Conservation (phyloP, 2,329 filamentous ascomycete species). For the Bipolaris zeicola region DNA sequence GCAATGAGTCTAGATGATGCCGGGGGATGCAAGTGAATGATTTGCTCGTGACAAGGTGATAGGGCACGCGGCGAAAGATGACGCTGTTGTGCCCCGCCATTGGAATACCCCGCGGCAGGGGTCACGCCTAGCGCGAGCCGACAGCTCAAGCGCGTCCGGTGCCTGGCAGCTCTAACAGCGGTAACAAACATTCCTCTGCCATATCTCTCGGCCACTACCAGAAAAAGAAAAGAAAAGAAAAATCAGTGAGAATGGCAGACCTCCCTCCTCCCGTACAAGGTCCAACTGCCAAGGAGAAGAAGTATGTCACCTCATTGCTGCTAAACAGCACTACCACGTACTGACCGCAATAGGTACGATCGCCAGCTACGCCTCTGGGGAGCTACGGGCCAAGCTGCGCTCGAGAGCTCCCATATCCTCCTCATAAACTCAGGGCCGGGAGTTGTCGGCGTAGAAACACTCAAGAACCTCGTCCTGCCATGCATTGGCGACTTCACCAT, state of each 20-base stretch:
- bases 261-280: constrained; percentile 50
- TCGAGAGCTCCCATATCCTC: constrained; percentile 91
- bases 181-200: constrained; percentile 4
- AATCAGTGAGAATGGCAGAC: constrained; percentile 35
- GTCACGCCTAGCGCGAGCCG: constrained; percentile 16
- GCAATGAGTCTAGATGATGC: neutral
- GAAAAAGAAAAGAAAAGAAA: neutral
- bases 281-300: constrained; percentile 57
- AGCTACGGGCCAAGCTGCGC: constrained; percentile 83
- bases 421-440: constrained; percentile 87
- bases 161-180: constrained; percentile 1
- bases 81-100: constrained; percentile 13
- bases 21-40: constrained; percentile 3
- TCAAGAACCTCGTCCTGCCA: constrained; percentile 97
- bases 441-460: constrained; percentile 83
- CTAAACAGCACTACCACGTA: neutral
- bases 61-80: constrained; percentile 5
- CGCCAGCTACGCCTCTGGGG: constrained; percentile 95
- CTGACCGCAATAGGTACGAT: constrained; percentile 71
- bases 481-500: constrained; percentile 92
- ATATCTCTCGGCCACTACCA: neutral
- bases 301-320: constrained; percentile 36
- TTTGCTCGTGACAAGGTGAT: constrained; percentile 9
- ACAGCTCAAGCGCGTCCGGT: constrained; percentile 8
- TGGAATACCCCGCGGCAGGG: constrained; percentile 18